Percentiles rank a stretch among this genome's conserved stretches.
Conservation (phyloP, 768 basidiomycete species). For the Boletus insuetus region DNA sequence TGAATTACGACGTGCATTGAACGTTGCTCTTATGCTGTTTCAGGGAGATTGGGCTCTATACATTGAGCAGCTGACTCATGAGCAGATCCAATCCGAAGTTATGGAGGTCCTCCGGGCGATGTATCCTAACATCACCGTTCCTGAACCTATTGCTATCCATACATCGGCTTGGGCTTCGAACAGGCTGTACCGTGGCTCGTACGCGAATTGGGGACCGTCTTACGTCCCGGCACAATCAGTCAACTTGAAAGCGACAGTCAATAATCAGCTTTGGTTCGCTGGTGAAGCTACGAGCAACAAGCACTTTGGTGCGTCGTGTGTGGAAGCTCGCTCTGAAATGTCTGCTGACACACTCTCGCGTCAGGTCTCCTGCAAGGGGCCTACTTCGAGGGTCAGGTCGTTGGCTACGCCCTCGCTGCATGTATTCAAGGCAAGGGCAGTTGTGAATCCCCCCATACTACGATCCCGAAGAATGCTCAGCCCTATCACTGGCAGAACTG, state of each 20-base stretch:
- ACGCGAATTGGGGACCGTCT: constrained; percentile 68
- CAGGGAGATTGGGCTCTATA: constrained; percentile 63
- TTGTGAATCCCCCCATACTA: constrained; percentile 25
- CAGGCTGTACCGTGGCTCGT: constrained; percentile 44
- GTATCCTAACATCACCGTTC: constrained; percentile 54
- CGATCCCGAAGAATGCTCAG: constrained; percentile 30
- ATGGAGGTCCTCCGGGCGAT: constrained; percentile 54
- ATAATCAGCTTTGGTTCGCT: constrained; percentile 53
- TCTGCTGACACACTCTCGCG: not conserved
- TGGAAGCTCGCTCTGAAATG: not conserved
- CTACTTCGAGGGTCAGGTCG: constrained; percentile 50
- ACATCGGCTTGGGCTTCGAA: constrained; percentile 55
- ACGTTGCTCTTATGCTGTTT: not conserved
- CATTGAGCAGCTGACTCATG: constrained; percentile 49
- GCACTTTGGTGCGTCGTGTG: constrained; percentile 50
- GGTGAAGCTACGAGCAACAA: constrained; percentile 59
- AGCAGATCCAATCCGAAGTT: constrained; percentile 50
- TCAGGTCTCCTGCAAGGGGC: constrained; percentile 58
- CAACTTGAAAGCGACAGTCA: constrained; percentile 57
- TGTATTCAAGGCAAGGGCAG: constrained; percentile 38
- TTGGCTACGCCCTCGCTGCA: constrained; percentile 38
- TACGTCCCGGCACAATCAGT: constrained; percentile 51
- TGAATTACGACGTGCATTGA: not conserved
- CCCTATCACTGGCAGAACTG: constrained; percentile 26
- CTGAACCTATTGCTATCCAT: constrained; percentile 54